Evolutionary conservation across 805 yeast species (phyloP), one percentile per base, ranked within the genome.

Genomic region (Metschnikowia drakensbergensis): DNA sequence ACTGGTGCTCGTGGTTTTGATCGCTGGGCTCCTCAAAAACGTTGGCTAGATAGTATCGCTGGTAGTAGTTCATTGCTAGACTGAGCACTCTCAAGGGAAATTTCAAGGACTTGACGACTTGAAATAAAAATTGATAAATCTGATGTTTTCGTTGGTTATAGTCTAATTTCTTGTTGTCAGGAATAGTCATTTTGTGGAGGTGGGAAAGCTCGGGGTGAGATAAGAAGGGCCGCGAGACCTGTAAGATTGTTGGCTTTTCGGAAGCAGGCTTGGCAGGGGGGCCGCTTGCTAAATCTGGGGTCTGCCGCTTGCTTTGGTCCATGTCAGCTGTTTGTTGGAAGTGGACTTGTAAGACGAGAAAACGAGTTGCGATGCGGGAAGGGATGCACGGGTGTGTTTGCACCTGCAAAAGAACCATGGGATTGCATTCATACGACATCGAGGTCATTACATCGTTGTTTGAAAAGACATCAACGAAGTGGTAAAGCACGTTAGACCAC

Each of bases 21-120:
- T 60, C 63, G 35, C 54, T 50, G 26, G 50, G 55, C 8, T 60
- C 67, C 37, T 77, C 81, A 58, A 84, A 84, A 51, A 68, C 67
- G 60, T 86, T 85, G 64, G 83, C 82, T 11, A 89, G 69, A 58
- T 79, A 83, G 58, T 76, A 85, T 42, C 89, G 69, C 56, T 89
- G 96, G 60, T 83, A 85, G 54, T 82, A 82, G 52, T 81, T 77
- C 80, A 86, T 81, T 3, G 94, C 76, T 7, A 87, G 77, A 51
- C 83, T 84, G 40, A 89, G 67, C 1, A 88, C 83, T 42, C 83
- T 72, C 22, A 85, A 68, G 0, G 96, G 96, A 51, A 85, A 79
- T 58, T 82, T 82, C 59, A 86, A 64, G 2, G 68, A 64, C 28
- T 73, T 72, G 28, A 82, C 74, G 3, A 84, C 62, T 50, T 77